phyloP scores from a whole-genome alignment of 257 asterid species.

The Lantana camara region DNA sequence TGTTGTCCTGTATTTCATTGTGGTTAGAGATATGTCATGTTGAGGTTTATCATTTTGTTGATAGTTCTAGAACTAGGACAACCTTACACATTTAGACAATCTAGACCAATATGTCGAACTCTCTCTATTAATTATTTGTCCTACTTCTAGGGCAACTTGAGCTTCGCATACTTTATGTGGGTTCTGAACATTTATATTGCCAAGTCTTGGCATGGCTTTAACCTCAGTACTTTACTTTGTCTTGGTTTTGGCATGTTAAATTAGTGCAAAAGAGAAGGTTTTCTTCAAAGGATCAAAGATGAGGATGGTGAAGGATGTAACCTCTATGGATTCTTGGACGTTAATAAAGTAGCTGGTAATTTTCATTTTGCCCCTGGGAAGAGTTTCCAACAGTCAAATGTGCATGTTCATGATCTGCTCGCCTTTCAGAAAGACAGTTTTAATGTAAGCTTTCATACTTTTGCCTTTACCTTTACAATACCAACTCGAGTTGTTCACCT shows the following conservation, averaged over 20 bases:
- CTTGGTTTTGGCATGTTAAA: slow-evolving; percentile 19
- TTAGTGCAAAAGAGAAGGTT: slow-evolving; percentile 98
- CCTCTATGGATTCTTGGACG: slow-evolving; percentile 88
- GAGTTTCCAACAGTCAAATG: slow-evolving; percentile 92
- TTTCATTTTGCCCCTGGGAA: slow-evolving; percentile 99
- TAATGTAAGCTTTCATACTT: slow-evolving; percentile 61
- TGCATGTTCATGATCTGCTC: slow-evolving; percentile 85
- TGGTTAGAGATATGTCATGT: too few relatives aligned
- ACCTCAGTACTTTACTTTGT: slow-evolving; percentile 14
- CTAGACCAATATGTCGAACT: too few relatives aligned
- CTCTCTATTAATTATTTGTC: too few relatives aligned
- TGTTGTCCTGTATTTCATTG: too few relatives aligned
- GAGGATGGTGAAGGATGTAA: slow-evolving; percentile 99
- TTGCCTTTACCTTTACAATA: slow-evolving; percentile 2
- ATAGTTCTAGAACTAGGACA: too few relatives aligned
- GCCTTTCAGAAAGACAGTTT: slow-evolving; percentile 95
- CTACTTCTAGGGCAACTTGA: too few relatives aligned
- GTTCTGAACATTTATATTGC: neutral
- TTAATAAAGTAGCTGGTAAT: slow-evolving; percentile 94
- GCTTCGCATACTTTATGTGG: neutral
- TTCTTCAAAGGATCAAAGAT: slow-evolving; percentile 84
- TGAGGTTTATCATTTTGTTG: too few relatives aligned
- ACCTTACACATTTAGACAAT: too few relatives aligned
- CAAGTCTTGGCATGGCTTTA: slow-evolving; percentile 12
- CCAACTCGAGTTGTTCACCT: neutral